Evolutionary conservation across 768 basidiomycete genomes (phyloP).

Genomic region (Tubosaeta brunneosetosa): DNA sequence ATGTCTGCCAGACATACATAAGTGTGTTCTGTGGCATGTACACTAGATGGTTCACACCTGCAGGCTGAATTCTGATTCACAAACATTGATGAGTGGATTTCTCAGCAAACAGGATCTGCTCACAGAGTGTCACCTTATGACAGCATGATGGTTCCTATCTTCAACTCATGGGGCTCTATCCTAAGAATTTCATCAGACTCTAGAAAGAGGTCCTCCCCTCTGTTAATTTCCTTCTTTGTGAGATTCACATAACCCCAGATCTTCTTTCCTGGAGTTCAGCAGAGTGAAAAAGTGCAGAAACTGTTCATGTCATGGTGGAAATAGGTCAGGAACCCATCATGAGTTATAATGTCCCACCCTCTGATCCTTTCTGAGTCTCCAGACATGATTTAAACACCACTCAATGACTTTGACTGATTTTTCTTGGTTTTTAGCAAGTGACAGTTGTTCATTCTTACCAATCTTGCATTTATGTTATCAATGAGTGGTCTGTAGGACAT

Average conservation of each 20-base stretch:
- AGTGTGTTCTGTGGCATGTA: background rate
- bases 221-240: background rate
- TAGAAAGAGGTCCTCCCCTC: too few species aligned
- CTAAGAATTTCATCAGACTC: too few species aligned
- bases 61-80: constrained; percentile 6
- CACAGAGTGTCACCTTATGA: background rate
- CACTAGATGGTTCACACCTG: background rate
- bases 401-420: background rate
- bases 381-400: background rate
- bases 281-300: background rate
- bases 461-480: background rate
- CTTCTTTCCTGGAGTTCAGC: background rate
- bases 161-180: background rate
- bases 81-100: too few species aligned
- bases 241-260: background rate
- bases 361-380: background rate
- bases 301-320: background rate
- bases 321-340: constrained; percentile 1
- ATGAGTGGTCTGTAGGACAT: background rate
- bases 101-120: too few species aligned
- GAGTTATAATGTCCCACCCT: constrained; percentile 5
- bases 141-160: background rate
- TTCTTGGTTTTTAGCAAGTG: background rate
- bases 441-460: background rate
- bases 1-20: background rate